These are phyloP conservation scores for Dictyostelium intermedium DNA, from an alignment of 78 protist genomes.

Conservation along the genomic window DNA sequence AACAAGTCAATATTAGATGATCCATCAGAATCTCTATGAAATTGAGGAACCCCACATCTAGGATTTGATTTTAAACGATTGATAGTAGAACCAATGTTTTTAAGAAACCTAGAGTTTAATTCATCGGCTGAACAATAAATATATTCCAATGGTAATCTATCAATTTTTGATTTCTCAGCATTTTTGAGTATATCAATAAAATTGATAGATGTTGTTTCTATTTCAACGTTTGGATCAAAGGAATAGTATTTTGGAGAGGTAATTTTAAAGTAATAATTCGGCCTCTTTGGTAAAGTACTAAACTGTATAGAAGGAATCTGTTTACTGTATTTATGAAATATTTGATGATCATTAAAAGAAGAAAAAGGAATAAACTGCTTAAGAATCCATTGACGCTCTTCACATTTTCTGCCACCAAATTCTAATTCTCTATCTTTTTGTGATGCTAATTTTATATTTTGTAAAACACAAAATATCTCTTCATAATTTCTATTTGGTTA, in stretches of 20 bases:
- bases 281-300: slow-evolving; percentile 5
- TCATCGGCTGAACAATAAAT: background rate
- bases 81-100: background rate
- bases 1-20: slow-evolving; percentile 19
- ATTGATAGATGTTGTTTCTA: slow-evolving; percentile 4
- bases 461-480: slow-evolving; percentile 58
- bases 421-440: slow-evolving; percentile 55
- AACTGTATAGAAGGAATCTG: background rate
- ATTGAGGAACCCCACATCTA: slow-evolving; percentile 55
- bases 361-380: slow-evolving; percentile 42
- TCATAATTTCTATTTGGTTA: slow-evolving; percentile 10
- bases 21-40: slow-evolving; percentile 45
- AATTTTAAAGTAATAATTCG: slow-evolving; percentile 20
- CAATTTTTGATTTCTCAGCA: slow-evolving; percentile 31
- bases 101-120: background rate
- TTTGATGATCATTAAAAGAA: background rate
- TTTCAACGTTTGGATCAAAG: slow-evolving; percentile 28
- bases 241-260: background rate
- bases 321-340: slow-evolving; percentile 19
- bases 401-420: slow-evolving; percentile 63
- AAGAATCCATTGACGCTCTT: slow-evolving; percentile 68
- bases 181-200: slow-evolving; percentile 40
- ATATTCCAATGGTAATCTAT: slow-evolving; percentile 62
- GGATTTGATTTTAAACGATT: slow-evolving; percentile 30
- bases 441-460: slow-evolving; percentile 29